A percentile compares a stretch with the other conserved stretches of the same genome.
Conservation (phyloP, 2,329 filamentous ascomycete genomes). For the Pyrenophora tritici-repentis region DNA sequence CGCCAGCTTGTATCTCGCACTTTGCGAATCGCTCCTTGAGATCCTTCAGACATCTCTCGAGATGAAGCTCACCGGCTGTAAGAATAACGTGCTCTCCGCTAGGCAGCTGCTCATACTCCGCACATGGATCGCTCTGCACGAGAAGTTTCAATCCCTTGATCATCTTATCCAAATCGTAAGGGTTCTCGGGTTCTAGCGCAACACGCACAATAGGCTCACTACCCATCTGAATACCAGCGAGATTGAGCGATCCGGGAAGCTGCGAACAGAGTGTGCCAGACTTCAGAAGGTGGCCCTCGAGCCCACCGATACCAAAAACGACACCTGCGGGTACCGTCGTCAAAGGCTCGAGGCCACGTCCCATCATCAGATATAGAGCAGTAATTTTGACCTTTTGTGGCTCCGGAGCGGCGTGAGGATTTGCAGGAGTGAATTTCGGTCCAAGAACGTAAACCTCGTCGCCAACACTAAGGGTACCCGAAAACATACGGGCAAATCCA, state of each 20-base stretch:
- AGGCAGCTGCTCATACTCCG: constrained; percentile 89
- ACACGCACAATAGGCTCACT: constrained; percentile 94
- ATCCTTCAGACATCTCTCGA: constrained; percentile 93
- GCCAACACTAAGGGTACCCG: constrained; percentile 84
- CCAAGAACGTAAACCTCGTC: constrained; percentile 89
- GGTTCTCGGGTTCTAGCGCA: constrained; percentile 90
- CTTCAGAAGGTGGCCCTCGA: constrained; percentile 93
- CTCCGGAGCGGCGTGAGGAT: constrained; percentile 71
- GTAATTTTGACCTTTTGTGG: constrained; percentile 84
- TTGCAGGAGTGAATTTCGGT: constrained; percentile 87
- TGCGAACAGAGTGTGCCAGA: constrained; percentile 92
- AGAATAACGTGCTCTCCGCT: constrained; percentile 94
- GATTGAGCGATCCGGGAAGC: constrained; percentile 82
- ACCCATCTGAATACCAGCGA: constrained; percentile 81
- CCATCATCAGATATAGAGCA: constrained; percentile 94
- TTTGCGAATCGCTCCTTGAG: constrained; percentile 88
- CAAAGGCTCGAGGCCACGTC: constrained; percentile 80
- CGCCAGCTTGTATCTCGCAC: constrained; percentile 92
- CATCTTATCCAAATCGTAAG: constrained; percentile 92
- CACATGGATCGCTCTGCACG: constrained; percentile 93
- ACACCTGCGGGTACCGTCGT: constrained; percentile 88
- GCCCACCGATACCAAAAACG: constrained; percentile 90
- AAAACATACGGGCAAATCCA: constrained; percentile 92
- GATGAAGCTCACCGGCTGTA: constrained; percentile 90
- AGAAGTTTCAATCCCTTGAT: constrained; percentile 83